phyloP scores from a whole-genome alignment of 345 rosid species.

The Pseudoturritis turrita region DNA sequence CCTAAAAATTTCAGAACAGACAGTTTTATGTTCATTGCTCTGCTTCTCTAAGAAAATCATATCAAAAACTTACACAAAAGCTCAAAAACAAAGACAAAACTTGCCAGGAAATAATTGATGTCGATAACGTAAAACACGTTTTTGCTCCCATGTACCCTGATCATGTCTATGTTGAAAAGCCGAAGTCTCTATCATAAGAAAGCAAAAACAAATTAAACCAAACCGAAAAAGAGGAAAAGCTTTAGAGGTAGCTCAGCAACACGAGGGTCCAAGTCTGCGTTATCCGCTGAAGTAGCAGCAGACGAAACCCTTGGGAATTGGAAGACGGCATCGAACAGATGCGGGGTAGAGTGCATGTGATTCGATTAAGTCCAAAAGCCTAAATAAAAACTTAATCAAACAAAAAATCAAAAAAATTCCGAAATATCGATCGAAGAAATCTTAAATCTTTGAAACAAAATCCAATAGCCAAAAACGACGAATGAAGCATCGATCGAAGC shows the following conservation, averaged over 20 bases:
- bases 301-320: conserved; percentile 89
- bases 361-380: no score
- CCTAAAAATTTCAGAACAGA: conserved; percentile 43
- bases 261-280: conserved; percentile 77
- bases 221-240: conserved; percentile 41
- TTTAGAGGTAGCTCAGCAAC: conserved; percentile 83
- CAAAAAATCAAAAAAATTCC: no score
- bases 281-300: conserved; percentile 83
- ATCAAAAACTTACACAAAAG: not conserved
- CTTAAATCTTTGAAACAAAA: no score
- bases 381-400: no score
- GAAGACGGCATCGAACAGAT: conserved; percentile 49
- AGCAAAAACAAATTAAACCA: conserved; percentile 25
- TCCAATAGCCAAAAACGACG: no score
- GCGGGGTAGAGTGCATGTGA: no score
- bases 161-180: conserved; percentile 92
- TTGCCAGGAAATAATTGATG: conserved; percentile 93
- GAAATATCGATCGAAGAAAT: no score
- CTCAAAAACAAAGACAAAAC: conserved; percentile 17
- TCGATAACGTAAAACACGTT: conserved; percentile 80
- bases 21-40: not conserved
- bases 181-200: conserved; percentile 39
- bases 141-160: conserved; percentile 71
- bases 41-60: not conserved
- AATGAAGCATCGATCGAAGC: no score